These are phyloP conservation scores for Spizellomyces punctatus DNA, from an alignment of 192 early-diverging fungal species.

Conservation along the genomic window DNA sequence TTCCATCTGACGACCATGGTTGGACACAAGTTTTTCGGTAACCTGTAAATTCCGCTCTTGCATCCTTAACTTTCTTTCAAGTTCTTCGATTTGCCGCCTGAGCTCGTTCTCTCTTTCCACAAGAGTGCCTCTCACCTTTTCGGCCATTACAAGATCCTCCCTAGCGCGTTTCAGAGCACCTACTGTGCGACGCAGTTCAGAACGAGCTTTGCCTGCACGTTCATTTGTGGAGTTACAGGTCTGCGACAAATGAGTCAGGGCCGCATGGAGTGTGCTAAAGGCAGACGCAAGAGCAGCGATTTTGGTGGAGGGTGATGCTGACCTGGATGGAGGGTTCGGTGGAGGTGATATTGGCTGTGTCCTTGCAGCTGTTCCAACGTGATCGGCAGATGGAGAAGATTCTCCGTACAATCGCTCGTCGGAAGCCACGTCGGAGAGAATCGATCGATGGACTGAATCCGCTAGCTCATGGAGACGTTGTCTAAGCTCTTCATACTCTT, in stretches of 20 bases:
- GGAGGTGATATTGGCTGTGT: conserved; percentile 2
- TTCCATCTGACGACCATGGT: too few relatives aligned
- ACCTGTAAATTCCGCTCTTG: too few relatives aligned
- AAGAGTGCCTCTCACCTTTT: not conserved
- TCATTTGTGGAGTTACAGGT: not conserved
- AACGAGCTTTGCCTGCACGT: conserved; percentile 1
- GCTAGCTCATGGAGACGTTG: not conserved
- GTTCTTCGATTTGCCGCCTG: not conserved
- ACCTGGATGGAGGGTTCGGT: not conserved
- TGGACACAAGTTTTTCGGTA: too few relatives aligned
- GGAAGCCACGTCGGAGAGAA: not conserved
- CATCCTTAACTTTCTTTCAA: not conserved
- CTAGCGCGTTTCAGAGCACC: not conserved
- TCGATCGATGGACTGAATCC: not conserved
- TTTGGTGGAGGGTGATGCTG: conserved; percentile 1
- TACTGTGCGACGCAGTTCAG: conserved; percentile 7
- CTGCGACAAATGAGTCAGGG: not conserved
- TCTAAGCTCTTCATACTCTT: conserved; percentile 5
- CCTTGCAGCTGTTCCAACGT: not conserved
- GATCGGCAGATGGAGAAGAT: not conserved
- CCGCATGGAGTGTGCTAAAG: conserved; percentile 8
- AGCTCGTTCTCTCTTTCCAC: not conserved
- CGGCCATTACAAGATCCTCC: not conserved
- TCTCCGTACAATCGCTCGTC: not conserved
- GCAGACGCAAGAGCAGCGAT: conserved; percentile 2